Evolutionary conservation across 257 asterid genomes (phyloP), one percentile per base, ranked within the genome.

Genomic region (Salvia splendens): DNA sequence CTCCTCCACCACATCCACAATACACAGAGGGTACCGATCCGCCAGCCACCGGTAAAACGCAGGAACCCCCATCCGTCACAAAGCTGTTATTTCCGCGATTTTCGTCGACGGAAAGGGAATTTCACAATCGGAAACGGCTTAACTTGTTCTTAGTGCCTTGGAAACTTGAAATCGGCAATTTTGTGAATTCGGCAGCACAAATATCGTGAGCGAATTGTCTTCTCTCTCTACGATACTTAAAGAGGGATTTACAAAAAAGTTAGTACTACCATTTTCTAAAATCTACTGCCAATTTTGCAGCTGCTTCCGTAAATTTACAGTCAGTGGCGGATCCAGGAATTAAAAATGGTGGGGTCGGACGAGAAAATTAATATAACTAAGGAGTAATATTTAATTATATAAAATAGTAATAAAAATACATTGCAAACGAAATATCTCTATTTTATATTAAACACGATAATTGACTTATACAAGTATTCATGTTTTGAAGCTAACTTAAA

Each of bases 41-140:
- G 96, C 97, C 67, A 92, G 77, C 97, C 98, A 92, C 78, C 96
- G 77, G 76, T 92, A 89, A 75, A 92, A 92, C 24, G 98, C 92
- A 33, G 98, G 98, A 45, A 92, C 97, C 7, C 98, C 98, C 98
- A 92, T 92, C 72, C 41, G 30, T 41, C 48, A 48, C 12, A 61
- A 40, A 55, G 28, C 60, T 45, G 32, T 53, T 58, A 52, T 6
- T 68, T 12, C 41, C 42, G 53, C 54, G 61, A 20, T 46, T 40
- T 62, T 11, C 28, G 17, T 35, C 46, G 42, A 43, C 14, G 41
- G 73, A 45, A 61, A 40, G 71, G 43, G 71, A 46, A 9, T 65
- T 15, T 60, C 65, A 12, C 52, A 67, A 54, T 51, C 51, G 50
- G 48, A 20, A 3, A 57, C 32, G 52, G 16, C 73, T 61, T n/a